Evolutionary conservation across 1,139 yeast species (phyloP).

Genomic region (Pneumocystis jirovecii): DNA sequence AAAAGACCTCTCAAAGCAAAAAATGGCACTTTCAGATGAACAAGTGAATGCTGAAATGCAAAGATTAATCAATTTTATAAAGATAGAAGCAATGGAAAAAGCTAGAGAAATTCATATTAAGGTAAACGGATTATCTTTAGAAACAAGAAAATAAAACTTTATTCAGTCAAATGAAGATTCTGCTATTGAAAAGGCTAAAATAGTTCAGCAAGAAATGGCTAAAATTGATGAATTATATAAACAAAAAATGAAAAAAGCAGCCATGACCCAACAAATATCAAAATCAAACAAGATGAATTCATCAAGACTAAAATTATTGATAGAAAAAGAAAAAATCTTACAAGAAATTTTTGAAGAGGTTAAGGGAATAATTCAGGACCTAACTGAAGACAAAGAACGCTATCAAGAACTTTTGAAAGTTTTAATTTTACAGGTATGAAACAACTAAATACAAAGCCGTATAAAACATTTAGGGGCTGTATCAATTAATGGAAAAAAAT

Average conservation of each 20-base stretch:
- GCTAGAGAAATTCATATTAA: constrained; percentile 89
- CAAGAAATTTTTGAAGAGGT: constrained; percentile 62
- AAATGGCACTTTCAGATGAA: constrained; percentile 5
- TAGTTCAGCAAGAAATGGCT: constrained; percentile 83
- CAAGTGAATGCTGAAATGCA: constrained; percentile 88
- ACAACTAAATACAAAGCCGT: background rate
- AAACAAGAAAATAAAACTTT: background rate
- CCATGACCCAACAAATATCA: constrained; percentile 86
- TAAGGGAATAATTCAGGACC: constrained; percentile 41
- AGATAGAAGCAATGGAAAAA: constrained; percentile 97
- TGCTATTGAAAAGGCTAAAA: constrained; percentile 89
- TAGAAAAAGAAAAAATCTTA: constrained; percentile 72
- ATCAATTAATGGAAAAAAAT: constrained; percentile 55
- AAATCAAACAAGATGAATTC: constrained; percentile 92
- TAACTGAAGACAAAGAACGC: constrained; percentile 37
- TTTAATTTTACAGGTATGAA: constrained; percentile 51
- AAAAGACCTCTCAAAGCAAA: no score
- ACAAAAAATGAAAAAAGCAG: constrained; percentile 75
- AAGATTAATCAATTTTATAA: constrained; percentile 97
- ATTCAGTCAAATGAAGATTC: constrained; percentile 81
- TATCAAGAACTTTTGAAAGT: constrained; percentile 62
- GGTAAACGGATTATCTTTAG: constrained; percentile 20
- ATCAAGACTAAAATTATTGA: constrained; percentile 77
- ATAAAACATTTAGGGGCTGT: constrained; percentile 27
- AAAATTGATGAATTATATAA: constrained; percentile 72